Conservation (phyloP, 768 basidiomycete genomes). For the Rhizopogon vinicolor region DNA sequence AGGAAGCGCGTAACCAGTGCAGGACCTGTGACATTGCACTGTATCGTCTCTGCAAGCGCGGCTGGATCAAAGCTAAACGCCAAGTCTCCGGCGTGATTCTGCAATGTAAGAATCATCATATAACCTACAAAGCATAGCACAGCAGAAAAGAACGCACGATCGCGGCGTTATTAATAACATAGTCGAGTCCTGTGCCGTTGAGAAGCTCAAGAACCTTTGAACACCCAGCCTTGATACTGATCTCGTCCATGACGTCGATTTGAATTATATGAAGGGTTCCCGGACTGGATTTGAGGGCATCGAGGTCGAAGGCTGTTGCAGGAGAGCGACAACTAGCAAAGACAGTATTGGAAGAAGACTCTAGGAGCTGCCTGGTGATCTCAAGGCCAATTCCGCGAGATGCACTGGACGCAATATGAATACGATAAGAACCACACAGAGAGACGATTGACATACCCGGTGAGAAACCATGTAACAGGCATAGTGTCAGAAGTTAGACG, state of each 20-base stretch:
- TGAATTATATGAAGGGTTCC: constrained; percentile 28
- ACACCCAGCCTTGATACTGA: constrained; percentile 21
- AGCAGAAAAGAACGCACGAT: constrained; percentile 22
- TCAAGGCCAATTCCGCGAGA: constrained; percentile 8
- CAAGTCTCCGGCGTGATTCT: constrained; percentile 20
- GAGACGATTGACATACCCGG: neutral
- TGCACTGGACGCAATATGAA: neutral
- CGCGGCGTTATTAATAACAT: constrained; percentile 35
- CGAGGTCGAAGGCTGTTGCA: constrained; percentile 12
- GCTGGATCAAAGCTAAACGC: constrained; percentile 19
- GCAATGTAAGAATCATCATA: neutral
- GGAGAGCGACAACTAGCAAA: constrained; percentile 21
- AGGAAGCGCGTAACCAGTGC: constrained; percentile 29
- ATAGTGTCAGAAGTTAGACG: neutral
- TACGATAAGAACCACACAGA: neutral
- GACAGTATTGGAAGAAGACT: constrained; percentile 12
- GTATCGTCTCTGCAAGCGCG: constrained; percentile 15
- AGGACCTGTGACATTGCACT: constrained; percentile 30
- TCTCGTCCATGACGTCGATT: constrained; percentile 25
- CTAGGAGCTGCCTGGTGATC: constrained; percentile 7
- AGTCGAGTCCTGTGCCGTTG: constrained; percentile 27
- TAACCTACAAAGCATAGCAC: neutral
- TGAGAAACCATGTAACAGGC: neutral
- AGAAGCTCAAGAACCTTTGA: constrained; percentile 19
- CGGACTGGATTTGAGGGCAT: constrained; percentile 9